A percentile compares a stretch with the other conserved stretches of the same genome.
phyloP scores from a whole-genome alignment of 2,329 filamentous ascomycete genomes.

The Reticulascus tulasneorum region DNA sequence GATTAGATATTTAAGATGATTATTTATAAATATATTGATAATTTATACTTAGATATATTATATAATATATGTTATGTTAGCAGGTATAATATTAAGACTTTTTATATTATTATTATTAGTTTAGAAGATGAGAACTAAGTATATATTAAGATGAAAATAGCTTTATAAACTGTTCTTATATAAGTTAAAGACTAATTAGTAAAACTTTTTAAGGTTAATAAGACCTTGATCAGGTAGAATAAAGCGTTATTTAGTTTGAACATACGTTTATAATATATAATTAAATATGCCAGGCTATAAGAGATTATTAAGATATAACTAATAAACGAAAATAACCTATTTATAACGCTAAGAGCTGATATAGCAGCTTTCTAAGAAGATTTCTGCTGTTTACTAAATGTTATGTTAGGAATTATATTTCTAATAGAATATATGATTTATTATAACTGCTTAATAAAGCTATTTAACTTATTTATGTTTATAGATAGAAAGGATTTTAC shows the following conservation, averaged over 20 bases:
- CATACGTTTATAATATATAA: background rate
- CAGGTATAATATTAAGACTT: slow-evolving; percentile 5
- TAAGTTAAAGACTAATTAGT: slow-evolving; percentile 21
- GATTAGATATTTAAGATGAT: background rate
- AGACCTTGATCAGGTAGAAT: slow-evolving; percentile 2
- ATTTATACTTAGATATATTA: slow-evolving; percentile 6
- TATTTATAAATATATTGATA: slow-evolving; percentile 7
- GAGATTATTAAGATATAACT: slow-evolving; percentile 1
- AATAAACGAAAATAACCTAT: slow-evolving; percentile 1
- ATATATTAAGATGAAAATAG: slow-evolving; percentile 16
- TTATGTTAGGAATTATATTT: too few species aligned
- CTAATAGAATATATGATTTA: too few species aligned
- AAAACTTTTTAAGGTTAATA: slow-evolving; percentile 12
- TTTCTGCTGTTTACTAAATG: too few species aligned
- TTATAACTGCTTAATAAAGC: background rate
- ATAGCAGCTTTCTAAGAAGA: background rate
- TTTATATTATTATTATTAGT: slow-evolving; percentile 9
- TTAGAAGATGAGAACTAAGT: slow-evolving; percentile 15
- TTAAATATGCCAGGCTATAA: slow-evolving; percentile 1
- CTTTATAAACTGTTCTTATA: slow-evolving; percentile 22
- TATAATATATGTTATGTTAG: slow-evolving; percentile 6
- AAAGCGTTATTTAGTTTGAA: background rate
- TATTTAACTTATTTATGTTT: background rate
- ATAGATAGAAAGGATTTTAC: background rate
- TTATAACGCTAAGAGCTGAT: slow-evolving; percentile 1